phyloP scores from a whole-genome alignment of 129 eudicot species.

The Cynara cardunculus region DNA sequence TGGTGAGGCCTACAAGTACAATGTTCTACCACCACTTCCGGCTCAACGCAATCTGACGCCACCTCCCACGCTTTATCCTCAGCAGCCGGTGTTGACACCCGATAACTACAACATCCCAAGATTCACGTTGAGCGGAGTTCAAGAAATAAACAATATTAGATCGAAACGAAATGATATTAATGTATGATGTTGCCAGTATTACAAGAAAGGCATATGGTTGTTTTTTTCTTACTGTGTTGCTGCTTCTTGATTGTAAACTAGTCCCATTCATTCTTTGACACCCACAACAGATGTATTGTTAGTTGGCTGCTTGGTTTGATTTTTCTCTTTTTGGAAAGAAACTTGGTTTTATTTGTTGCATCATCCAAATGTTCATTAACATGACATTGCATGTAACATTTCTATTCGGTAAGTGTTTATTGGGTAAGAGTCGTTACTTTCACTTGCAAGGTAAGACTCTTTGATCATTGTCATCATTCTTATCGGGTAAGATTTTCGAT shows the following conservation, averaged over 20 bases:
- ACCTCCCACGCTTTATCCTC: constrained; percentile 93
- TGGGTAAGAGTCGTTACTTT: no score
- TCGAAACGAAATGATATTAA: constrained; percentile 85
- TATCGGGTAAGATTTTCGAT: no score
- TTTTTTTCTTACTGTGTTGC: constrained; percentile 8
- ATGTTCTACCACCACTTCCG: constrained; percentile 73
- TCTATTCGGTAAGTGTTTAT: no score
- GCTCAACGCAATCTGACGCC: constrained; percentile 95
- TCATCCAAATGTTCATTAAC: no score
- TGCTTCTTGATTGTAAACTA: constrained; percentile 21
- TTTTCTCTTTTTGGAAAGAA: not conserved
- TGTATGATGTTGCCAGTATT: constrained; percentile 43
- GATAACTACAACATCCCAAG: constrained; percentile 71
- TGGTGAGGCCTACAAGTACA: constrained; percentile 71
- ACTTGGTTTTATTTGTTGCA: not conserved
- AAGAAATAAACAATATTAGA: constrained; percentile 53
- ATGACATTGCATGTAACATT: no score
- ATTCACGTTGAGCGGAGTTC: constrained; percentile 46
- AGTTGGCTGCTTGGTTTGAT: not conserved
- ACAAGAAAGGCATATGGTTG: not conserved
- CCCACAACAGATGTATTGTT: constrained; percentile 8
- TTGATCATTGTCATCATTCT: no score
- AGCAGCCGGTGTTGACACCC: constrained; percentile 93
- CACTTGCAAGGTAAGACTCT: no score
- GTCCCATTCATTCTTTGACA: constrained; percentile 36